Evolutionary conservation across 2,329 filamentous ascomycete species (phyloP).

Genomic region (Botrytis cinerea): DNA sequence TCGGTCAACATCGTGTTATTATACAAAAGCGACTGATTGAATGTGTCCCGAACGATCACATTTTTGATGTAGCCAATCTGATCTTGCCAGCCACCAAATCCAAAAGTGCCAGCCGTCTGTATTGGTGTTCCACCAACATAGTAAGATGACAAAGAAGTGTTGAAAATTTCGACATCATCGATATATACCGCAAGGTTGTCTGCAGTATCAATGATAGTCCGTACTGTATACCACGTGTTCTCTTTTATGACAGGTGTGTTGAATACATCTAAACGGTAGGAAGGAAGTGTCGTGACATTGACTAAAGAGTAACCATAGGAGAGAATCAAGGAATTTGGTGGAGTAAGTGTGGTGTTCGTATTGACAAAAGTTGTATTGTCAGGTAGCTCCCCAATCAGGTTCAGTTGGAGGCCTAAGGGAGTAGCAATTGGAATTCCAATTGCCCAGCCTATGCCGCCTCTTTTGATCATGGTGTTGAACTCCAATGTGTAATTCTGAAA

Average conservation of each 20-base stretch:
- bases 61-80: constrained; percentile 44
- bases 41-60: constrained; percentile 37
- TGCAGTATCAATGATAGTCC: constrained; percentile 36
- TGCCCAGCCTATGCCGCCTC: background rate
- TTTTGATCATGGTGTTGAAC: background rate
- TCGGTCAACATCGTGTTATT: constrained; percentile 37
- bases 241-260: constrained; percentile 3
- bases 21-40: constrained; percentile 42
- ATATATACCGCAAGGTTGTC: constrained; percentile 40
- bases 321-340: background rate
- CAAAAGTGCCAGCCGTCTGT: constrained; percentile 41
- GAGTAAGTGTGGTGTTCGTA: background rate
- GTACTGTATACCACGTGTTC: constrained; percentile 6
- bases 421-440: background rate
- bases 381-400: constrained; percentile 1
- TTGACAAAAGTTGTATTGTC: constrained; percentile 8
- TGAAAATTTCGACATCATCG: constrained; percentile 31
- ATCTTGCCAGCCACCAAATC: constrained; percentile 47
- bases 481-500: background rate
- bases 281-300: background rate
- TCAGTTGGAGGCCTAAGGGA: background rate
- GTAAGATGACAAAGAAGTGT: constrained; percentile 22
- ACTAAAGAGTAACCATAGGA: constrained; percentile 6
- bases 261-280: background rate
- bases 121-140: constrained; percentile 21